phyloP scores from a whole-genome alignment of 164 flowering plant species.

The Chimonanthus salicifolius region DNA sequence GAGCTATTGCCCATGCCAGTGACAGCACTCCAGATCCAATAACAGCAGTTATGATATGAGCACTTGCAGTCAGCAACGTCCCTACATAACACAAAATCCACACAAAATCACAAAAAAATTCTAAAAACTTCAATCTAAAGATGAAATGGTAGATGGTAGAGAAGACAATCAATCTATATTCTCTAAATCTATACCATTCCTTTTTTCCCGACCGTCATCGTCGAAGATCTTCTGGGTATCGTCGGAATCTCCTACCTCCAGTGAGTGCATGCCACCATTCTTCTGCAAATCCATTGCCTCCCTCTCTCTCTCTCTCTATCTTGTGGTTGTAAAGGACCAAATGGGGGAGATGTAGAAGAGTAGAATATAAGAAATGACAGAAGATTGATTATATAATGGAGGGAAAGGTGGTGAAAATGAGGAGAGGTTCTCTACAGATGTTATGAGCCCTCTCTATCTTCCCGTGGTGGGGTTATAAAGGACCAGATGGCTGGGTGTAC shows the following conservation, averaged over 20 bases:
- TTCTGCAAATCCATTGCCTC: conserved; percentile 4
- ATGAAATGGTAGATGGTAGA: neutral
- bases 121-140: neutral
- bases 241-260: conserved; percentile 2
- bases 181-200: conserved; percentile 37
- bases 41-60: conserved; percentile 93
- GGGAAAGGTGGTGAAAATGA: neutral
- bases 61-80: conserved; percentile 82
- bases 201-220: conserved; percentile 60
- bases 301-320: neutral
- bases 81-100: conserved; percentile 35
- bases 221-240: conserved; percentile 35
- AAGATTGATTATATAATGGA: no score
- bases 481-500: no score
- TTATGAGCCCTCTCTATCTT: no score
- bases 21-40: conserved; percentile 96
- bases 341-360: neutral
- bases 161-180: neutral
- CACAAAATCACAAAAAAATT: neutral
- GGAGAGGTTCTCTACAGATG: neutral
- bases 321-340: neutral
- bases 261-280: neutral
- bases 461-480: no score
- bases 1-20: conserved; percentile 89
- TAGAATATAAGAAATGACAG: neutral